Percentiles rank a stretch among this genome's conserved stretches.
These are phyloP conservation scores for Coccomyxa subellipsoidea DNA, from an alignment of 163 green algal species.

Conservation along the genomic window DNA sequence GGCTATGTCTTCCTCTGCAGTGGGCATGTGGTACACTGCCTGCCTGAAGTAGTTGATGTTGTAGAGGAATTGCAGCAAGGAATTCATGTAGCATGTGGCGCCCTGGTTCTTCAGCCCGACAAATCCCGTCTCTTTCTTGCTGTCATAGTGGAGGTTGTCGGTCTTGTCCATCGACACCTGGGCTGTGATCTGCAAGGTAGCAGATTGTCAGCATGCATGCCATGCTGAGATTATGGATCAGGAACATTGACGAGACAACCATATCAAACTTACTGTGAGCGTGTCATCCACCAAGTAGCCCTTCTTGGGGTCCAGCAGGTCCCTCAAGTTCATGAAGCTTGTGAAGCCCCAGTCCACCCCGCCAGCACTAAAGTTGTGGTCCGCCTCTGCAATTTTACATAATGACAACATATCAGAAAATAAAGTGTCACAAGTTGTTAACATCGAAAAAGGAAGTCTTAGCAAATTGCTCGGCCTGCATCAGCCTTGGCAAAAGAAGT, in stretches of 20 bases:
- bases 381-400: slow-evolving; percentile 57
- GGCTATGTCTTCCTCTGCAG: slow-evolving; percentile 73
- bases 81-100: slow-evolving; percentile 99
- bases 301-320: slow-evolving; percentile 49
- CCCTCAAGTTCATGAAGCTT: slow-evolving; percentile 61
- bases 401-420: background rate
- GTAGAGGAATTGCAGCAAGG: slow-evolving; percentile 96
- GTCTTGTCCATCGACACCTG: slow-evolving; percentile 52
- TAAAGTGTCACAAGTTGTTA: background rate
- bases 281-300: slow-evolving; percentile 58
- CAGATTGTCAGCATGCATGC: background rate
- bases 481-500: background rate
- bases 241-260: too few species aligned
- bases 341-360: slow-evolving; percentile 96
- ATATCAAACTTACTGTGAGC: slow-evolving; percentile 18
- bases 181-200: slow-evolving; percentile 1
- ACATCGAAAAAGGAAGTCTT: background rate
- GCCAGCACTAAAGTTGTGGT: slow-evolving; percentile 71
- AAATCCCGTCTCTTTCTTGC: slow-evolving; percentile 84
- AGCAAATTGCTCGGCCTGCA: background rate
- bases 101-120: slow-evolving; percentile 98
- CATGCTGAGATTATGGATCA: too few species aligned
- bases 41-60: slow-evolving; percentile 92
- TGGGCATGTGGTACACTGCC: slow-evolving; percentile 98
- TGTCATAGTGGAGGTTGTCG: slow-evolving; percentile 72